phyloP scores from a whole-genome alignment of 2,329 filamentous ascomycete genomes.

The Alternaria conjuncta region DNA sequence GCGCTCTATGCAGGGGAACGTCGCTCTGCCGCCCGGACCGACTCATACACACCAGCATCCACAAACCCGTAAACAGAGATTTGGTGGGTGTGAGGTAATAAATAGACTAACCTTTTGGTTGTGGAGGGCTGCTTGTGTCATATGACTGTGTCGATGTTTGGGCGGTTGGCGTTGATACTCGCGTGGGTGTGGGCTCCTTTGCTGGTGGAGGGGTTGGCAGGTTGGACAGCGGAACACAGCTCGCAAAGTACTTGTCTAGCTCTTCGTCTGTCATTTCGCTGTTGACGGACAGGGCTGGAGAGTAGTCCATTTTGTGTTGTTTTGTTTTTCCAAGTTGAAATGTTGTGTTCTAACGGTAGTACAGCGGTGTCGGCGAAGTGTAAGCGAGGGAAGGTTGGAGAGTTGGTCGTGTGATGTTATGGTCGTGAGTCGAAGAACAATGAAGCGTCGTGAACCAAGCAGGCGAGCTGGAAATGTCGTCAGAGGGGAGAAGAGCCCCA shows the following conservation, averaged over 20 bases:
- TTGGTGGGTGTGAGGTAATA: constrained; percentile 15
- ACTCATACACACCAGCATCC: constrained; percentile 23
- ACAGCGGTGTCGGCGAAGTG: constrained; percentile 7
- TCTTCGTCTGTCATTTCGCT: constrained; percentile 48
- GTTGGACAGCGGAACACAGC: constrained; percentile 48
- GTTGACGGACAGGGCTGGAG: constrained; percentile 33
- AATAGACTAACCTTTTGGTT: constrained; percentile 39
- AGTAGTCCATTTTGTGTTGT: constrained; percentile 29
- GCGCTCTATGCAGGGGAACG: constrained; percentile 27
- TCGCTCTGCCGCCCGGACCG: constrained; percentile 19
- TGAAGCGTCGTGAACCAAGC: background rate
- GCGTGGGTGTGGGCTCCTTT: constrained; percentile 29
- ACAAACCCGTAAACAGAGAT: constrained; percentile 20
- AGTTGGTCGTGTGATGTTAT: constrained; percentile 2
- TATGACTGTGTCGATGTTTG: constrained; percentile 1
- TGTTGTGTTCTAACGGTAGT: constrained; percentile 6
- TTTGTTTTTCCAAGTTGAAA: background rate
- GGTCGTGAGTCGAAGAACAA: background rate
- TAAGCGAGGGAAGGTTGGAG: background rate
- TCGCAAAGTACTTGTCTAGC: constrained; percentile 49
- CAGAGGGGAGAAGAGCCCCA: constrained; percentile 27
- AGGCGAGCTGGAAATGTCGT: constrained; percentile 12
- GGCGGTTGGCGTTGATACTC: constrained; percentile 12
- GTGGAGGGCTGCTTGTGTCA: constrained; percentile 18
- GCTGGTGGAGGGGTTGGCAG: constrained; percentile 50